Conservation (phyloP, 2,329 filamentous ascomycete genomes). For the Fusarium tupiense region DNA sequence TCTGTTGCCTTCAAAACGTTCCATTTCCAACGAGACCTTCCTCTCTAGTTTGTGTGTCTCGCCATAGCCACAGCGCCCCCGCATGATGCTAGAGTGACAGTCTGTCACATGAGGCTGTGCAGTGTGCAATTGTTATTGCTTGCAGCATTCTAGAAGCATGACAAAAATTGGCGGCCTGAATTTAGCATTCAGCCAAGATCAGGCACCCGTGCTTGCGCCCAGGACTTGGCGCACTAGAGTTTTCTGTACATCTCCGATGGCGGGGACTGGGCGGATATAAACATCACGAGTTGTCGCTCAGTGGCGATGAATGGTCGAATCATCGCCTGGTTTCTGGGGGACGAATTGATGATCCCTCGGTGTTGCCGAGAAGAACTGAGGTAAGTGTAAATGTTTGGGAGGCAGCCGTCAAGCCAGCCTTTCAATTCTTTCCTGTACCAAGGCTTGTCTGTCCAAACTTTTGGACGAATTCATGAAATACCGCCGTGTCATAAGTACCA, state of each 20-base stretch:
- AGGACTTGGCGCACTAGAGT: not conserved
- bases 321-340: not conserved
- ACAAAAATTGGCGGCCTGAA: not conserved
- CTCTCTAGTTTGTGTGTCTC: not conserved
- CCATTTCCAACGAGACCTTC: not conserved
- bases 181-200: not conserved
- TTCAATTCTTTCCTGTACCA: not conserved
- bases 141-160: slow-evolving; percentile 10
- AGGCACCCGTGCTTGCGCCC: not conserved
- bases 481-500: slow-evolving; percentile 8
- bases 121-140: not conserved
- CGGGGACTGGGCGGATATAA: slow-evolving; percentile 3
- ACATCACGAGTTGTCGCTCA: not conserved
- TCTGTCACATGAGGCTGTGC: not conserved
- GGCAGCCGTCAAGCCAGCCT: not conserved
- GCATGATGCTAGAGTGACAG: not conserved
- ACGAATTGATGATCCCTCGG: not conserved
- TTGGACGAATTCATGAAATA: slow-evolving; percentile 16
- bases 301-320: not conserved
- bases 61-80: not conserved
- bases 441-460: not conserved
- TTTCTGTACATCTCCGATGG: not conserved
- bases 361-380: not conserved
- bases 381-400: not conserved
- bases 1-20: not conserved